Evolutionary conservation across 805 yeast species (phyloP), one percentile per base, ranked within the genome.

Genomic region (Saturnispora kantuleensis): DNA sequence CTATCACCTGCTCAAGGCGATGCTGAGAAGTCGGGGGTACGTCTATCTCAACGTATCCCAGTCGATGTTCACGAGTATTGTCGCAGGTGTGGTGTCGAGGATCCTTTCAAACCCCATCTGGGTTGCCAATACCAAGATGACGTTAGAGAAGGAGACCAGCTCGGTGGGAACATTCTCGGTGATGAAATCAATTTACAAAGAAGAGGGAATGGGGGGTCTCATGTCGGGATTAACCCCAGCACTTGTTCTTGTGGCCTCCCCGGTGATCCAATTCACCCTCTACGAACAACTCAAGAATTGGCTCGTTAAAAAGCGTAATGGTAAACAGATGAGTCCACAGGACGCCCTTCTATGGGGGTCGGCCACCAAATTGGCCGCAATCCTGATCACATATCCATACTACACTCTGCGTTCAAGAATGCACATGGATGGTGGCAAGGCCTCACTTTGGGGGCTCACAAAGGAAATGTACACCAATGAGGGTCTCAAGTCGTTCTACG

Each of bases 81-180:
- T 85, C 56, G 95, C 96, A 2, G 96, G 97, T 0, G 74, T 88
- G 9, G 75, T 87, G 33, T 87, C 96, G 3, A 84, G 88, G 41
- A 67, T 84, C 16, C 71, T 80, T 10, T 80, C 95, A 10, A 88
- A 88, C 61, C 97, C 97, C 18, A 78, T 86, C 53, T 88, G 97
- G 97, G 95, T 88, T 37, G 93, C 94, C 38, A 88, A 88, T 60
- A 88, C 97, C 3, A 74, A 96, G 57, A 78, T 82, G 75, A 84
- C 94, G 54, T 87, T 89, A 13, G 38, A 42, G 59, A 64, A 45
- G 33, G 44, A 48, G 37, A 30, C 13, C 3, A 38, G 26, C 26
- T 21, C 26, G 26, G 26, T 21, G 26, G 29, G 21, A 31, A 30
- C 18, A 33, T 34, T 62, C 64, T 50, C 46, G 48, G 56, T 30